Evolutionary conservation across 495 filamentous ascomycete species (phyloP).

Genomic region (Antarctomyces pellizariae): DNA sequence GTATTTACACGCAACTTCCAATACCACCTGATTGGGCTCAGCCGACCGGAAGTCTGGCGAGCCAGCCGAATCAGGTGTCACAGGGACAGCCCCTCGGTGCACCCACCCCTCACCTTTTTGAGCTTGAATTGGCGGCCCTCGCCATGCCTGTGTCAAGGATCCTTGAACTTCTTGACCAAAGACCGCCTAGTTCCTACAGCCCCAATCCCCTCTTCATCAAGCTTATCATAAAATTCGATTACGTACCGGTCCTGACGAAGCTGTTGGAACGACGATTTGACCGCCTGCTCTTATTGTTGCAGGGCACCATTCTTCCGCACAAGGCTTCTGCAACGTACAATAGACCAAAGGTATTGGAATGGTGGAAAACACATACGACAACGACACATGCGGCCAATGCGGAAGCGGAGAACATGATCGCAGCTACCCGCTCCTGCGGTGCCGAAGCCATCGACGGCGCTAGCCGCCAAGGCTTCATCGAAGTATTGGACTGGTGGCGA

Average conservation of each 20-base stretch:
- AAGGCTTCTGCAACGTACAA: slow-evolving; percentile 72
- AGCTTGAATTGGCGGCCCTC: slow-evolving; percentile 64
- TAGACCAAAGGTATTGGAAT: slow-evolving; percentile 63
- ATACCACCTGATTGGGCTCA: slow-evolving; percentile 48
- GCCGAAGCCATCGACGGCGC: slow-evolving; percentile 72
- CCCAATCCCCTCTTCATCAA: slow-evolving; percentile 64
- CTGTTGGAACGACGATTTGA: too few species aligned
- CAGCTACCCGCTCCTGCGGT: slow-evolving; percentile 25
- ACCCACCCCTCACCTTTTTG: slow-evolving; percentile 31
- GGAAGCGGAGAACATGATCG: too few species aligned
- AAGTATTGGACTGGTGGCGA: slow-evolving; percentile 83
- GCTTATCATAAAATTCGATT: slow-evolving; percentile 74
- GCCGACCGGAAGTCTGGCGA: too few species aligned
- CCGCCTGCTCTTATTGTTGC: too few species aligned
- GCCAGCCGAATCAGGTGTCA: slow-evolving; percentile 21
- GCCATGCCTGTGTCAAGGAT: slow-evolving; percentile 41
- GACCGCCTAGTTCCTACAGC: slow-evolving; percentile 41
- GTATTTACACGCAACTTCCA: slow-evolving; percentile 51
- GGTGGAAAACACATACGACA: slow-evolving; percentile 60
- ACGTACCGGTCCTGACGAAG: slow-evolving; percentile 37
- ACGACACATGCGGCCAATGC: too few species aligned
- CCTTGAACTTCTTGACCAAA: slow-evolving; percentile 38
- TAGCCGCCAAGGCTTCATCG: slow-evolving; percentile 56
- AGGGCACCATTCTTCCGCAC: slow-evolving; percentile 54
- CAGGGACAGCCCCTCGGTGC: too few species aligned